These are phyloP conservation scores for Coemansia sp. DNA, from an alignment of 192 early-diverging fungal species.

Conservation along the genomic window DNA sequence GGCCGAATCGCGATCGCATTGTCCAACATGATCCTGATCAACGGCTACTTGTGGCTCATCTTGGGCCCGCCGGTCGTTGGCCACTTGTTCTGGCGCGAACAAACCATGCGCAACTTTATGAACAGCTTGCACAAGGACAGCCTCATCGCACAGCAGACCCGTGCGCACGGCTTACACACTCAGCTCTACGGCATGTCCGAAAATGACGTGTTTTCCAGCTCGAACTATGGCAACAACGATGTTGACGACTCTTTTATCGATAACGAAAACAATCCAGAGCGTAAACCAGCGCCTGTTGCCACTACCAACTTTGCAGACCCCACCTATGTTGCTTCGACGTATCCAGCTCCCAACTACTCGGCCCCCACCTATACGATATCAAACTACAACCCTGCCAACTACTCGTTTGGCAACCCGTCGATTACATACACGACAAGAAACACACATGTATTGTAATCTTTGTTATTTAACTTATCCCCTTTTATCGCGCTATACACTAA, in stretches of 20 bases:
- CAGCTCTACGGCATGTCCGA: slow-evolving; percentile 31
- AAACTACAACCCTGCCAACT: slow-evolving; percentile 9
- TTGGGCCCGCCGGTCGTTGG: slow-evolving; percentile 40
- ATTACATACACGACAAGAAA: slow-evolving; percentile 12
- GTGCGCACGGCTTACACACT: slow-evolving; percentile 23
- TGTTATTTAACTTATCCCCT: background rate
- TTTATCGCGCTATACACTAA: background rate
- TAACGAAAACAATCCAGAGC: slow-evolving; percentile 5
- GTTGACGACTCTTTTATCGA: slow-evolving; percentile 19
- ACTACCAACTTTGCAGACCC: slow-evolving; percentile 17
- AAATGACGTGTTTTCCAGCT: slow-evolving; percentile 22
- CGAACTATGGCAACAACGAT: slow-evolving; percentile 12
- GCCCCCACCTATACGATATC: background rate
- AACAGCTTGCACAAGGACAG: slow-evolving; percentile 46
- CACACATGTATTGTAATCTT: slow-evolving; percentile 1
- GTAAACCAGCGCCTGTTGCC: background rate
- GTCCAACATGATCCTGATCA: slow-evolving; percentile 36
- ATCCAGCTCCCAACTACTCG: slow-evolving; percentile 2
- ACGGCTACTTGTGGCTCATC: slow-evolving; percentile 45
- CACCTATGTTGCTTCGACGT: slow-evolving; percentile 7
- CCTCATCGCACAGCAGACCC: slow-evolving; percentile 46
- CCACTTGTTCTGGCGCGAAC: slow-evolving; percentile 46
- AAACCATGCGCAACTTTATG: slow-evolving; percentile 50
- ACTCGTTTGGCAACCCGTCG: slow-evolving; percentile 9
- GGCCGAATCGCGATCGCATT: slow-evolving; percentile 38